Base-by-base conservation (phyloP, 108 stramenopile genomes). In the Aurantiochytrium sp. region DNA sequence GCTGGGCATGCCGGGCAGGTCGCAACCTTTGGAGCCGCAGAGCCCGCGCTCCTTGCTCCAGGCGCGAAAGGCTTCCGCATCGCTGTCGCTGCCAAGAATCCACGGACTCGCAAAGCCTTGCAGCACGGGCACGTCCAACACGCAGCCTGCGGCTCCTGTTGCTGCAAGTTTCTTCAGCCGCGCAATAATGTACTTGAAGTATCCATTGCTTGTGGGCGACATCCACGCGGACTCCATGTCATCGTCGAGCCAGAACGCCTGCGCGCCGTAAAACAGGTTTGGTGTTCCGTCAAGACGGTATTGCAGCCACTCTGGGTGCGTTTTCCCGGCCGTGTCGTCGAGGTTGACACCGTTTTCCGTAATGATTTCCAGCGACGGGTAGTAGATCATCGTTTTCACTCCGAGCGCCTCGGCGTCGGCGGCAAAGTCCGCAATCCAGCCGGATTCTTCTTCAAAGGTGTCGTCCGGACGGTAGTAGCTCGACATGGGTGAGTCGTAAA, bases 251-350 rank as follows among this genome's bases (percentile, higher is more conserved):
- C 76, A 83, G 23, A 53, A 83, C 28, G 45, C 76, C 51, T 83
- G 45, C 76, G 76, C 12, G 49, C 76, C 76, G 28, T 83, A 83
- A 8, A 47, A 47, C 49, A 53, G 45, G 51, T 83, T 83, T 23
- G 45, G 49, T 6, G 76, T 53, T 8, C 76, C 76, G 4, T 83
- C 76, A 23, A 83, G 76, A 12, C 76, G 49, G 51, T 25, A 25
- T 35, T 88, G 87, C 3, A 88, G 59, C 87, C 87, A 88, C n/a
- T 88, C 87, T 23, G 59, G 58, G 43, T 88, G 87, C 58, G 18
- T 25, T 3, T 88, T 88, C 1, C 59, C 87, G 87, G 43, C 29
- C 21, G 59, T 88, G 87, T 88, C 59, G 43, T 35, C 59, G 59
- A 58, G 58, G 59, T 88, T 88, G 25, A 43, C 59, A 28, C 87